Evolutionary conservation across 257 asterid species (phyloP).

Genomic region (Linaria vulgaris): DNA sequence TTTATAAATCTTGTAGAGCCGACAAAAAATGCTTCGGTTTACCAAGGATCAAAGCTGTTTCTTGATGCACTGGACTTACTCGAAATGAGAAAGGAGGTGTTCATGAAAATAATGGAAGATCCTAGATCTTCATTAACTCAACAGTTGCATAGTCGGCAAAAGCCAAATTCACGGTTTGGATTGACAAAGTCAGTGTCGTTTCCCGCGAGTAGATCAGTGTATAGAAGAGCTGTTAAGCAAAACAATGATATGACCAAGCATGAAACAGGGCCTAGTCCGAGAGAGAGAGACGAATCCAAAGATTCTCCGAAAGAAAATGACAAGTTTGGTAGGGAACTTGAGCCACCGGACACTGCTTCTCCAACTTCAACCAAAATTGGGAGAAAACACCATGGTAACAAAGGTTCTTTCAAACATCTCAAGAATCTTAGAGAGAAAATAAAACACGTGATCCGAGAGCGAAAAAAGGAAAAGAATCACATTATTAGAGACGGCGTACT

Average conservation of each 20-base stretch:
- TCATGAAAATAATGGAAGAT: slow-evolving; percentile 64
- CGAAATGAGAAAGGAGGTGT: slow-evolving; percentile 69
- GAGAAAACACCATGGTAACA: slow-evolving; percentile 39
- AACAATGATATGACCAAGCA: slow-evolving; percentile 10
- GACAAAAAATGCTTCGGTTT: slow-evolving; percentile 36
- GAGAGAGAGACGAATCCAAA: background rate
- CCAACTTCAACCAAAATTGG: slow-evolving; percentile 20
- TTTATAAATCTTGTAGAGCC: slow-evolving; percentile 50
- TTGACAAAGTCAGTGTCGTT: slow-evolving; percentile 63
- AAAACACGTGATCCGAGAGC: slow-evolving; percentile 58
- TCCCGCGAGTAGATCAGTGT: slow-evolving; percentile 36
- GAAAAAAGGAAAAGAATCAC: slow-evolving; percentile 62
- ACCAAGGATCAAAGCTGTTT: slow-evolving; percentile 72
- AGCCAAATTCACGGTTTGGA: slow-evolving; percentile 35
- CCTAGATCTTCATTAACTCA: slow-evolving; percentile 54
- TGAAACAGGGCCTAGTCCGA: slow-evolving; percentile 17
- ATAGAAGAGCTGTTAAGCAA: slow-evolving; percentile 1
- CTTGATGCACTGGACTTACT: slow-evolving; percentile 75
- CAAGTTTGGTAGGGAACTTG: slow-evolving; percentile 3
- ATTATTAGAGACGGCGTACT: slow-evolving; percentile 74
- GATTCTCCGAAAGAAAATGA: slow-evolving; percentile 22
- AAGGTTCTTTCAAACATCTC: slow-evolving; percentile 47
- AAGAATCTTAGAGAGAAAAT: slow-evolving; percentile 59
- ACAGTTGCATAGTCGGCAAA: slow-evolving; percentile 47
- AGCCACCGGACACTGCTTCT: slow-evolving; percentile 27